These are phyloP conservation scores for Wickerhamomyces xylosicus DNA, from an alignment of 805 yeast species.

Conservation along the genomic window DNA sequence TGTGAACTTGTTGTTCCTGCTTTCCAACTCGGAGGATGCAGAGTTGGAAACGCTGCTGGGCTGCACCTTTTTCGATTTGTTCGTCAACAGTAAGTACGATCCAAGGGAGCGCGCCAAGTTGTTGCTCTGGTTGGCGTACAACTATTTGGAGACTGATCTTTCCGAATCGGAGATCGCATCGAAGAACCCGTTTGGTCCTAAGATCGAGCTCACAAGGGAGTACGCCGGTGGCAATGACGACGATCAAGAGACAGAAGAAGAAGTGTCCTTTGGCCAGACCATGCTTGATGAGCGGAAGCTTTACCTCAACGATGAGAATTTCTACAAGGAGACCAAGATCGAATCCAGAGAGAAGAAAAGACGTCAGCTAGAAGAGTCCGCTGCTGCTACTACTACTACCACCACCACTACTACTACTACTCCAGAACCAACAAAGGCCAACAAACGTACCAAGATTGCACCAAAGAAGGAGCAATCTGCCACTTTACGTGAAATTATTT, in stretches of 20 bases:
- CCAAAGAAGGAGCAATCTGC: neutral
- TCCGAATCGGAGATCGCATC: constrained; percentile 34
- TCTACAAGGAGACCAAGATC: constrained; percentile 1
- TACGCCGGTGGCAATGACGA: constrained; percentile 24
- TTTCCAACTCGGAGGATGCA: constrained; percentile 54
- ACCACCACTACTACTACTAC: neutral
- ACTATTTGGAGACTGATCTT: constrained; percentile 68
- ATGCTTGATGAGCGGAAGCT: constrained; percentile 27
- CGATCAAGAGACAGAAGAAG: constrained; percentile 33
- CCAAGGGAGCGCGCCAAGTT: constrained; percentile 61
- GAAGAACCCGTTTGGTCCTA: constrained; percentile 51
- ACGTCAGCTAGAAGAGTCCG: neutral
- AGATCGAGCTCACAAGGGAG: constrained; percentile 20
- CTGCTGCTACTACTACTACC: no score
- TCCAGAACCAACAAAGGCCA: neutral
- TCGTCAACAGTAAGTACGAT: constrained; percentile 49
- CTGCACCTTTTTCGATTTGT: constrained; percentile 60
- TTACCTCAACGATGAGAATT: constrained; percentile 21
- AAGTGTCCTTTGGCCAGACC: constrained; percentile 30
- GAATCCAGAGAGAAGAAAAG: constrained; percentile 1
- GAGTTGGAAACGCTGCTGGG: constrained; percentile 28
- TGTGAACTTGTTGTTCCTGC: constrained; percentile 62
- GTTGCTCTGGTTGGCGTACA: constrained; percentile 76
- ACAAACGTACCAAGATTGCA: neutral
- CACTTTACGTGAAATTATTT: no score